These are phyloP conservation scores for Leishmania turanica DNA, from an alignment of 208 protist genomes.

Conservation along the genomic window DNA sequence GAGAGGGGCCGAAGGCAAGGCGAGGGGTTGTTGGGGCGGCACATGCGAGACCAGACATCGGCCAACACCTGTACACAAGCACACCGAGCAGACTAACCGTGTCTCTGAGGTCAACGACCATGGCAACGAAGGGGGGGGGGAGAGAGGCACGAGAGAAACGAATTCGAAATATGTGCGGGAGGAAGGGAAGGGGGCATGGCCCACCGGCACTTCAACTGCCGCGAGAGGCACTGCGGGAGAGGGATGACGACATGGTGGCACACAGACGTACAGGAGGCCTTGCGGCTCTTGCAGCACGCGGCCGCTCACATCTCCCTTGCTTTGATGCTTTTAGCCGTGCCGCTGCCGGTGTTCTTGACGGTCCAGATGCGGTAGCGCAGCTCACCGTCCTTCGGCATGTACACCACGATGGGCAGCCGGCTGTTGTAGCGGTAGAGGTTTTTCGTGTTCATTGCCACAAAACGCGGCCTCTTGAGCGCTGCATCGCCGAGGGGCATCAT, in stretches of 20 bases:
- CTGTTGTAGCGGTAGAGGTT: slow-evolving; percentile 53
- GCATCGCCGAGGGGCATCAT: slow-evolving; percentile 44
- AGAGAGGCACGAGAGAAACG: too few species aligned
- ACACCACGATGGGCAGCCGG: slow-evolving; percentile 60
- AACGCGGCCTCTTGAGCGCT: slow-evolving; percentile 35
- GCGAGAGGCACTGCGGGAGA: background rate
- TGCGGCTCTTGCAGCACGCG: background rate
- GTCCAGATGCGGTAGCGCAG: slow-evolving; percentile 63
- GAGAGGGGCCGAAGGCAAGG: background rate
- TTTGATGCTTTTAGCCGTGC: slow-evolving; percentile 6
- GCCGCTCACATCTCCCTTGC: slow-evolving; percentile 4
- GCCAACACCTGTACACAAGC: too few species aligned
- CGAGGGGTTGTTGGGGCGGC: background rate
- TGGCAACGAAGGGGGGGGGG: too few species aligned
- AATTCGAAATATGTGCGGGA: too few species aligned
- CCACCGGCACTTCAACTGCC: too few species aligned
- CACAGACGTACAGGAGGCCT: background rate
- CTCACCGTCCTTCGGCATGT: slow-evolving; percentile 46
- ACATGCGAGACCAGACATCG: background rate
- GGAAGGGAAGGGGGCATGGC: background rate
- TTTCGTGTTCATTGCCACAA: slow-evolving; percentile 26
- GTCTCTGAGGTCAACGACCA: too few species aligned
- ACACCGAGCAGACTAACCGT: too few species aligned
- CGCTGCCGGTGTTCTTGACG: slow-evolving; percentile 6
- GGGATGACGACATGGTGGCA: background rate